Evolutionary conservation across 805 yeast genomes (phyloP).

Genomic region (Martiniozyma abietophila): DNA sequence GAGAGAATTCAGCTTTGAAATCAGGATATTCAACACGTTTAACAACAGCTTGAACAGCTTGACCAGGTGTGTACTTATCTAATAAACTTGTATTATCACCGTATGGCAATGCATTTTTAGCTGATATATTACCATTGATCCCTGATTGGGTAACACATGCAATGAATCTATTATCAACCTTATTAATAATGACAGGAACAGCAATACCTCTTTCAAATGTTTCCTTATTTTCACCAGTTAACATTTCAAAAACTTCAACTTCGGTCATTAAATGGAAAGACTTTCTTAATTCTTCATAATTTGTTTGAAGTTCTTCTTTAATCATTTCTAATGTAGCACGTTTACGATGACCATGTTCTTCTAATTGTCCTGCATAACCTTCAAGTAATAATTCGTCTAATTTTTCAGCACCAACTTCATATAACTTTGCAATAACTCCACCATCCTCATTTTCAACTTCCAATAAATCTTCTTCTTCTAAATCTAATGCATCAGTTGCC

Average conservation of each 20-base stretch:
- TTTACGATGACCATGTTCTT: slow-evolving; percentile 63
- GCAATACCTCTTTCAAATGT: slow-evolving; percentile 60
- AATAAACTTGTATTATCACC: slow-evolving; percentile 34
- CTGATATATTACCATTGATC: slow-evolving; percentile 30
- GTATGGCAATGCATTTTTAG: slow-evolving; percentile 32
- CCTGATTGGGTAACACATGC: slow-evolving; percentile 46
- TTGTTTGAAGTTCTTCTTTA: slow-evolving; percentile 77
- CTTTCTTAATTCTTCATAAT: slow-evolving; percentile 78
- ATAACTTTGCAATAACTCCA: slow-evolving; percentile 67
- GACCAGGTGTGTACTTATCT: slow-evolving; percentile 47
- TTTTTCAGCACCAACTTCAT: slow-evolving; percentile 61
- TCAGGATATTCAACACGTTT: slow-evolving; percentile 60
- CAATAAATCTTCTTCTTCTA: slow-evolving; percentile 80
- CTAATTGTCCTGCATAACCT: slow-evolving; percentile 87
- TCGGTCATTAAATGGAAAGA: slow-evolving; percentile 56
- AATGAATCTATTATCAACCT: slow-evolving; percentile 40
- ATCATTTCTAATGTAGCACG: slow-evolving; percentile 76
- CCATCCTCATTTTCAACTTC: slow-evolving; percentile 71
- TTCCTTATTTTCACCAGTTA: slow-evolving; percentile 78
- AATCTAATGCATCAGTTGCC: slow-evolving; percentile 96
- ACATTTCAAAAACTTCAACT: slow-evolving; percentile 72
- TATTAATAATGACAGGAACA: slow-evolving; percentile 64
- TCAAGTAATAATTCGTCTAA: slow-evolving; percentile 82
- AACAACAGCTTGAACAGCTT: slow-evolving; percentile 80
- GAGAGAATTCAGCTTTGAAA: slow-evolving; percentile 65